Base-by-base conservation (phyloP, 129 eudicot species). In the Logfia minima region DNA sequence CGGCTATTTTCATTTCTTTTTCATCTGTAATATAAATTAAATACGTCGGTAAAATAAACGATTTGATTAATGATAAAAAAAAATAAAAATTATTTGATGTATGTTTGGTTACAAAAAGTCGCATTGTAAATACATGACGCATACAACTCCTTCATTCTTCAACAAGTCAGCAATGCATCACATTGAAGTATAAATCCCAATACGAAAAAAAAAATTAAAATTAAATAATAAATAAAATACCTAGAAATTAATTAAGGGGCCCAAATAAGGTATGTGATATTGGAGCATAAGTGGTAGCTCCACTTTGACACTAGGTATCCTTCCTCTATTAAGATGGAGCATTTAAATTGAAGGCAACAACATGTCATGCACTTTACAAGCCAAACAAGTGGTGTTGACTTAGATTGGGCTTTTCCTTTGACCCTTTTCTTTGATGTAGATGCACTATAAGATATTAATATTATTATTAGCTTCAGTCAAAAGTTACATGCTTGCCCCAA, bases 311-410 rank as follows among this genome's bases (percentile, higher is more conserved):
- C 76, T 55, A 34, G 66, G 41, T 75, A 53, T 43, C 55, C 1
- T 4, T 6, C 13, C 66, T 67, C 75, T 80, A 74, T 21, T 79
- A 72, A 53, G 72, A 71, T 37, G 70, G 63, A 71, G 83, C 83
- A 79, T 81, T 81, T 67, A 69, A 74, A 67, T 59, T 68, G 71
- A 75, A 81, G 71, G 76, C 84, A 81, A 60, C 76, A 75, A 68
- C 84, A 81, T 81, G 80, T 66, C 84, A 75, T 81, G 84, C 76
- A 81, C 84, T 81, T 81, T 81, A 75, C 71, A 75, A 81, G 45
- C 75, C 59, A 81, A 74, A 68, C 84, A 80, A 81, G 84, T 81
- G 80, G 84, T 81, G 80, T 81, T 81, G 84, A 81, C 84, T 81
- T 81, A 67, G 76, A 79, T 71, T 21, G 83, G 77, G 77, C 83